phyloP scores from a whole-genome alignment of 176 grass and related monocot genomes.

The Ampelocalamus luodianensis region DNA sequence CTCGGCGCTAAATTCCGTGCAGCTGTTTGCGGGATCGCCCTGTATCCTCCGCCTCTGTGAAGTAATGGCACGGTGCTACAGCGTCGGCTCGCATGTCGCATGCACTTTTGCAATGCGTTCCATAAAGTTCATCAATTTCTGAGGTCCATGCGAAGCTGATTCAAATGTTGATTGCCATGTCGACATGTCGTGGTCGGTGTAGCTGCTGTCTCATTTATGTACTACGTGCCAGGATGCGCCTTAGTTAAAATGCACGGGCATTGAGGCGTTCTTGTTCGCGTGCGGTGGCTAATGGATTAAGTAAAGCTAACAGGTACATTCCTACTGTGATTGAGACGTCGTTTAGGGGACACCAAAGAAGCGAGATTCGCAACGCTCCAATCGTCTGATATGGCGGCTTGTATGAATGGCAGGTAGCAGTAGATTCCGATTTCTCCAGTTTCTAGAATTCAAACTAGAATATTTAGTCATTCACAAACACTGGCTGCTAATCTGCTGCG shows the following conservation, averaged over 20 bases:
- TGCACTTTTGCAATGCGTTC: not conserved
- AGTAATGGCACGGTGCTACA: not conserved
- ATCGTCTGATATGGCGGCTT: not conserved
- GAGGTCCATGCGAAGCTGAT: not conserved
- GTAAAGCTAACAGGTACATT: not conserved
- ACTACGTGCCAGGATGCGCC: too few species aligned
- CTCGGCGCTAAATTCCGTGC: not conserved
- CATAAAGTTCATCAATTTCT: not conserved
- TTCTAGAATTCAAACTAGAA: constrained; percentile 43
- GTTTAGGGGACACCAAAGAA: not conserved
- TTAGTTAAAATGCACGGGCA: not conserved
- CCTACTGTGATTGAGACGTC: not conserved
- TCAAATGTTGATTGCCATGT: not conserved
- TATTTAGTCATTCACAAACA: not conserved
- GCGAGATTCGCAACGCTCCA: not conserved
- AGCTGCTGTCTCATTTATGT: not conserved
- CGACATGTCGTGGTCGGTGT: not conserved
- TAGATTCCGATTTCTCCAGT: constrained; percentile 40
- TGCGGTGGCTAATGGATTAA: not conserved
- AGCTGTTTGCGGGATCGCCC: not conserved
- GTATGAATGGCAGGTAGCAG: not conserved
- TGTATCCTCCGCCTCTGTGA: not conserved
- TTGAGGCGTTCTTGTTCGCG: not conserved
- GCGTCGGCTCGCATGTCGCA: not conserved
- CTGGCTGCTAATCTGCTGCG: not conserved